phyloP scores from a whole-genome alignment of 108 stramenopile species.

The Cyclotella cryptica region DNA sequence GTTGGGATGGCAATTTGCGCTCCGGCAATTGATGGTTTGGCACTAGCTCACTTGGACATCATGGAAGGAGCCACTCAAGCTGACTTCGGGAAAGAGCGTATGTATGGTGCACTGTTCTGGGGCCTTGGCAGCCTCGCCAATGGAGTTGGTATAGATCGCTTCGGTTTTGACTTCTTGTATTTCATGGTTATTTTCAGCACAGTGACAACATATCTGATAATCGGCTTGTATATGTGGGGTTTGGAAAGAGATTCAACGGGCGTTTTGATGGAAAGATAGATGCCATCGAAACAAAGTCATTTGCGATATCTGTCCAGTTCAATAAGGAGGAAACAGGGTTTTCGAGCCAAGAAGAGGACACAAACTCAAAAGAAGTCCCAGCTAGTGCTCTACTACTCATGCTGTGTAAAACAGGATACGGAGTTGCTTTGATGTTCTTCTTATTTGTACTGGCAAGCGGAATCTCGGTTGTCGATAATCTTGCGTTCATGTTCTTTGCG shows the following conservation, averaged over 20 bases:
- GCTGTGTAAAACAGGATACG: conserved; percentile 40
- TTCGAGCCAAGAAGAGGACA: background rate
- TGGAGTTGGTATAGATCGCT: conserved; percentile 55
- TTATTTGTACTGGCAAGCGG: conserved; percentile 56
- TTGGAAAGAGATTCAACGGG: conserved; percentile 46
- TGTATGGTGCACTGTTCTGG: conserved; percentile 70
- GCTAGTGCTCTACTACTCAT: conserved; percentile 23
- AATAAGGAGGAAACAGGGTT: background rate
- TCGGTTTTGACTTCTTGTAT: conserved; percentile 57
- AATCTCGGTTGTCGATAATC: conserved; percentile 61
- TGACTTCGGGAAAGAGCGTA: conserved; percentile 35
- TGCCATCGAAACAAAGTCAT: background rate
- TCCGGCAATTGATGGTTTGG: conserved; percentile 37
- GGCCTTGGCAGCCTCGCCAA: conserved; percentile 53
- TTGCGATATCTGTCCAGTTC: background rate
- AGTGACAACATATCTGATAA: conserved; percentile 28
- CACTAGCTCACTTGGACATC: conserved; percentile 19
- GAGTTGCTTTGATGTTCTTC: conserved; percentile 38
- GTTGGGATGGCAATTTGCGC: conserved; percentile 25
- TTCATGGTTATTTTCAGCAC: conserved; percentile 38
- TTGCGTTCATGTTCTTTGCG: conserved; percentile 76
- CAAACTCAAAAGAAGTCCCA: conserved; percentile 10
- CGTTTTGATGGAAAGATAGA: conserved; percentile 7
- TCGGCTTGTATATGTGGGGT: conserved; percentile 34
- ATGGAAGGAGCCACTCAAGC: conserved; percentile 29